A percentile compares a stretch with the other conserved stretches of the same genome.
These are phyloP conservation scores for Pyrenochaeta sp. DNA, from an alignment of 2,329 filamentous ascomycete species.

Conservation along the genomic window DNA sequence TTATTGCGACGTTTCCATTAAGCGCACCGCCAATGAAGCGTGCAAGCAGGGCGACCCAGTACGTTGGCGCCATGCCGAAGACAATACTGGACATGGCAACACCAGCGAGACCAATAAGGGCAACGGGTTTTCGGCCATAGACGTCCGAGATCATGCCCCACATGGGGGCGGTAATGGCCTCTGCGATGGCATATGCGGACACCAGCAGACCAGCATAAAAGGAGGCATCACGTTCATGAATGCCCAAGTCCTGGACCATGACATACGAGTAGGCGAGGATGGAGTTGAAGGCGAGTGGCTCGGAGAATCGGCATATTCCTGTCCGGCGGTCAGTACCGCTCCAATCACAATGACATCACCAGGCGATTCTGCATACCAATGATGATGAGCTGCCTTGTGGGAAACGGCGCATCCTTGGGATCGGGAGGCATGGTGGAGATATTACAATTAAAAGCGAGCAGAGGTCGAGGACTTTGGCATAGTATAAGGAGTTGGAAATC, in stretches of 20 bases:
- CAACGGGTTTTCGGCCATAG: constrained; percentile 53
- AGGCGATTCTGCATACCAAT: constrained; percentile 41
- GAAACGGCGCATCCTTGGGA: constrained; percentile 52
- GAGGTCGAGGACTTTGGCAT: constrained; percentile 23
- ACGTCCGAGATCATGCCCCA: constrained; percentile 53
- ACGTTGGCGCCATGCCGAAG: constrained; percentile 82
- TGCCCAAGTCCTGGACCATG: constrained; percentile 51
- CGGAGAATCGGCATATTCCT: constrained; percentile 92
- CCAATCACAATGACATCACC: constrained; percentile 27
- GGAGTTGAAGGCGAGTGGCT: constrained; percentile 91
- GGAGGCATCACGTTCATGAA: constrained; percentile 62
- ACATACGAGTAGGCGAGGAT: constrained; percentile 79
- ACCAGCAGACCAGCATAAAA: constrained; percentile 89
- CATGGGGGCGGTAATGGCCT: constrained; percentile 81
- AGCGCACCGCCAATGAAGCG: constrained; percentile 81
- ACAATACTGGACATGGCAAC: constrained; percentile 84
- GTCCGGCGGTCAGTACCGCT: constrained; percentile 27
- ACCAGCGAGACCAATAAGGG: constrained; percentile 68
- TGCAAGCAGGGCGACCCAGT: constrained; percentile 82
- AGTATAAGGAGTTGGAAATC: constrained; percentile 18
- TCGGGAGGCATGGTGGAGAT: constrained; percentile 37
- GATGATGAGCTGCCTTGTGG: constrained; percentile 57
- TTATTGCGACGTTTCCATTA: constrained; percentile 91
- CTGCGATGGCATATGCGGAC: constrained; percentile 86
- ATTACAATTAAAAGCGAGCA: constrained; percentile 22